Percentiles rank a stretch among this genome's conserved stretches.
Evolutionary conservation across 345 rosid genomes (phyloP).

Genomic region (Eucalyptus regnans): DNA sequence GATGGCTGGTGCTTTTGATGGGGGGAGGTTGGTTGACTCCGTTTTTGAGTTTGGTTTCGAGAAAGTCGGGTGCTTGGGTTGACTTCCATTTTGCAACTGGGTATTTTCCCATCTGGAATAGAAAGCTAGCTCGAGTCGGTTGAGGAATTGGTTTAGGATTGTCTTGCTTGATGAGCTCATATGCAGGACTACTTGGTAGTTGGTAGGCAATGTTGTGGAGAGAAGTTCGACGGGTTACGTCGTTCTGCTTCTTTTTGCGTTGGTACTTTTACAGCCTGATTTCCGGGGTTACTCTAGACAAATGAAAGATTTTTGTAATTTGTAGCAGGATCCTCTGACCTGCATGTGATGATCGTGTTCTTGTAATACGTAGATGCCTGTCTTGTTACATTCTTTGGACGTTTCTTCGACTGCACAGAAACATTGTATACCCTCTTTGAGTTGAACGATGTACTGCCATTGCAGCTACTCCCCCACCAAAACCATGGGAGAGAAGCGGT

Average conservation of each 20-base stretch:
- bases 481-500: slow-evolving; percentile 86
- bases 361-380: neutral
- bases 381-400: neutral
- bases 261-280: neutral
- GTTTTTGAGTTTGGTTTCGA: neutral
- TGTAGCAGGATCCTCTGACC: neutral
- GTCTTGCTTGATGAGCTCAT: neutral
- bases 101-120: neutral
- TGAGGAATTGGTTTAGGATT: neutral
- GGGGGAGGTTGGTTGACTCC: neutral
- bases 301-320: neutral
- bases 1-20: neutral
- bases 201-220: neutral
- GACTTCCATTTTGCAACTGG: neutral
- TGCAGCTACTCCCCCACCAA: slow-evolving; percentile 26
- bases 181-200: neutral
- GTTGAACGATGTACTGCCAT: neutral
- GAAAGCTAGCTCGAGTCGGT: neutral
- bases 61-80: neutral
- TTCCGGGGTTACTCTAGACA: neutral
- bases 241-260: neutral
- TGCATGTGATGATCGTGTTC: neutral
- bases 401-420: neutral
- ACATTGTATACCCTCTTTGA: neutral
- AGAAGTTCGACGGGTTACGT: neutral